Conservation (phyloP, 768 basidiomycete species). For the Lenzites betulinus region DNA sequence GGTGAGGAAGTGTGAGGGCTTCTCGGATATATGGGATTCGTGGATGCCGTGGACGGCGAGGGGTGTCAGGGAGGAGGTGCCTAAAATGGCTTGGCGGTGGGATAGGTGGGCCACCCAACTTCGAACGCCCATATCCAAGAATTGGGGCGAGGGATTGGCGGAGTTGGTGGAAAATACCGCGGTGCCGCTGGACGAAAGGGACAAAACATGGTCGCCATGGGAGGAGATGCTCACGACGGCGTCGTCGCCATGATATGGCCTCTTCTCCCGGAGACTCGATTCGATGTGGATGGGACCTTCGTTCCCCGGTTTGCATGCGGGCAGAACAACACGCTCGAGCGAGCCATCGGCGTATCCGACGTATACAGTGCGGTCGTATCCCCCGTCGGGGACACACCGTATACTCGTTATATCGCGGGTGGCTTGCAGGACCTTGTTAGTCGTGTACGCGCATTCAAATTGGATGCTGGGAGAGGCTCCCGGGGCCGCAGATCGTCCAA, state of each 20-base stretch:
- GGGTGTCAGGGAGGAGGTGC: conserved; percentile 60
- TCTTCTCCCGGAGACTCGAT: conserved; percentile 21
- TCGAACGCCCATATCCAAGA: conserved; percentile 50
- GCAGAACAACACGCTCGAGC: conserved; percentile 45
- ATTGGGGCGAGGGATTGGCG: conserved; percentile 25
- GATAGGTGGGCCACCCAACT: conserved; percentile 68
- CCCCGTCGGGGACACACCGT: conserved; percentile 29
- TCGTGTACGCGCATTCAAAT: conserved; percentile 30
- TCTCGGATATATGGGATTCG: conserved; percentile 45
- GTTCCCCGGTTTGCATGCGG: conserved; percentile 25
- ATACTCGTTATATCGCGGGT: conserved; percentile 35
- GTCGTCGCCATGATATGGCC: conserved; percentile 43
- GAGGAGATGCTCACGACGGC: conserved; percentile 59
- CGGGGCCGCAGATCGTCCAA: conserved; percentile 33
- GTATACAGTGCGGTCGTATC: conserved; percentile 29
- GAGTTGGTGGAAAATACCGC: conserved; percentile 42
- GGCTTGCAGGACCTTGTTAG: conserved; percentile 27
- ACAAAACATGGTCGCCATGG: conserved; percentile 47
- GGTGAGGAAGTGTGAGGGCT: conserved; percentile 52
- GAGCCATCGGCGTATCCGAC: conserved; percentile 33
- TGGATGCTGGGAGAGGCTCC: conserved; percentile 24
- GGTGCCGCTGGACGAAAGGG: conserved; percentile 58
- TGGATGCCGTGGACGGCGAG: conserved; percentile 58
- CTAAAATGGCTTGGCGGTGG: conserved; percentile 64
- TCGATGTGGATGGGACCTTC: conserved; percentile 21